Percentiles rank a stretch among this genome's conserved stretches.
Evolutionary conservation across 257 asterid species (phyloP).

Genomic region (Scutellaria galericulata): DNA sequence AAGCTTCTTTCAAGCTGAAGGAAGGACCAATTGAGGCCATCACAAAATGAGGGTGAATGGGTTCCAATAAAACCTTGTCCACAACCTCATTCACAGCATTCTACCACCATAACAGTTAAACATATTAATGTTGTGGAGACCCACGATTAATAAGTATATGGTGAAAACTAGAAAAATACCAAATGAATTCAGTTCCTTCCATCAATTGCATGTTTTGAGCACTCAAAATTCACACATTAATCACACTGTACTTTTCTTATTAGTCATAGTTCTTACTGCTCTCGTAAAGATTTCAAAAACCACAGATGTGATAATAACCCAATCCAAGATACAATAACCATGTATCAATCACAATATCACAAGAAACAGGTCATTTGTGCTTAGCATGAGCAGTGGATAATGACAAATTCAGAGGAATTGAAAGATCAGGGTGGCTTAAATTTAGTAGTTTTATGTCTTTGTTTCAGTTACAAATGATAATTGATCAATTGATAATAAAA

Average conservation of each 20-base stretch:
- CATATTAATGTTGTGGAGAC: constrained; percentile 27
- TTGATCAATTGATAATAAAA: neutral
- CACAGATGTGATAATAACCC: constrained; percentile 8
- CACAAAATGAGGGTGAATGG: constrained; percentile 84
- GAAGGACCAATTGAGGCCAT: constrained; percentile 65
- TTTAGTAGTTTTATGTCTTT: neutral
- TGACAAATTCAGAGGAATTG: constrained; percentile 7
- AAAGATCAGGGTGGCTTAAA: neutral
- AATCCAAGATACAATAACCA: constrained; percentile 10
- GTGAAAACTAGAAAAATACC: neutral
- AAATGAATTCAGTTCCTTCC: constrained; percentile 13
- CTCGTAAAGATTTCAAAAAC: constrained; percentile 6
- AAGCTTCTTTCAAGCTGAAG: constrained; percentile 49
- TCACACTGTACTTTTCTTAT: neutral
- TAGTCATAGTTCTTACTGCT: constrained; percentile 14
- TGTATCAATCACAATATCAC: neutral
- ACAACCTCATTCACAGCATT: constrained; percentile 76
- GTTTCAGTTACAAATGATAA: constrained; percentile 15
- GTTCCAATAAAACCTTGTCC: constrained; percentile 66
- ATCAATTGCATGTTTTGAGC: neutral
- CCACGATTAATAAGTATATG: constrained; percentile 10
- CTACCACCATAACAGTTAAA: constrained; percentile 43
- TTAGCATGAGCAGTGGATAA: neutral
- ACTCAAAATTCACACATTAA: neutral
- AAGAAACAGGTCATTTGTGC: no score